Percentiles rank a stretch among this genome's conserved stretches.
These are phyloP conservation scores for Epithemia pelagica DNA, from an alignment of 108 stramenopile species.

Conservation along the genomic window DNA sequence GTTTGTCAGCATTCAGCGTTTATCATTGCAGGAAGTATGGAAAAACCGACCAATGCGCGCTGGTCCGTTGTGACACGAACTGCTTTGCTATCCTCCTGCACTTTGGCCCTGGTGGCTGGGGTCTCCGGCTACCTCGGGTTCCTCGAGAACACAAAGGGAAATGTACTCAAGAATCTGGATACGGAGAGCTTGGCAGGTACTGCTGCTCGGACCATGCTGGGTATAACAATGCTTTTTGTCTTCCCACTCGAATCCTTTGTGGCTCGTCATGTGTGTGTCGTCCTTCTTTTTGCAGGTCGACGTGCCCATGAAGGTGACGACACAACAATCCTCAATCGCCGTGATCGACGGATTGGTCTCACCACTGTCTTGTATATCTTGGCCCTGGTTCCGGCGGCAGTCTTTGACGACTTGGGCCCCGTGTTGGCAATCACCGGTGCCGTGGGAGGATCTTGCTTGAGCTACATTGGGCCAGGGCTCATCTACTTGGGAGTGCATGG, in stretches of 20 bases:
- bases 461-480: slow-evolving; percentile 79
- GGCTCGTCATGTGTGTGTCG: slow-evolving; percentile 70
- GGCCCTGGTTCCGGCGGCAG: slow-evolving; percentile 60
- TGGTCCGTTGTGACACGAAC: slow-evolving; percentile 56
- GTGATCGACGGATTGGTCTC: slow-evolving; percentile 58
- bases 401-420: slow-evolving; percentile 34
- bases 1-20: slow-evolving; percentile 84
- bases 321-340: slow-evolving; percentile 55
- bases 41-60: slow-evolving; percentile 53
- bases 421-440: slow-evolving; percentile 54
- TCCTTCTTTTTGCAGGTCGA: slow-evolving; percentile 64
- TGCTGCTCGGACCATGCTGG: slow-evolving; percentile 42
- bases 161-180: slow-evolving; percentile 61
- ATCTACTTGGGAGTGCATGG: slow-evolving; percentile 76
- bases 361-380: slow-evolving; percentile 59
- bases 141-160: slow-evolving; percentile 48
- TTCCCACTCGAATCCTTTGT: slow-evolving; percentile 83
- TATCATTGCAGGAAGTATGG: slow-evolving; percentile 76
- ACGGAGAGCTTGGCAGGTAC: slow-evolving; percentile 22
- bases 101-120: slow-evolving; percentile 43
- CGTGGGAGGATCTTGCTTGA: slow-evolving; percentile 56
- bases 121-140: slow-evolving; percentile 64
- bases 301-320: slow-evolving; percentile 84
- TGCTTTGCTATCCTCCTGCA: slow-evolving; percentile 40
- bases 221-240: slow-evolving; percentile 72